Evolutionary conservation across 2,329 filamentous ascomycete species (phyloP).

Genomic region (Beauveria caledonica): DNA sequence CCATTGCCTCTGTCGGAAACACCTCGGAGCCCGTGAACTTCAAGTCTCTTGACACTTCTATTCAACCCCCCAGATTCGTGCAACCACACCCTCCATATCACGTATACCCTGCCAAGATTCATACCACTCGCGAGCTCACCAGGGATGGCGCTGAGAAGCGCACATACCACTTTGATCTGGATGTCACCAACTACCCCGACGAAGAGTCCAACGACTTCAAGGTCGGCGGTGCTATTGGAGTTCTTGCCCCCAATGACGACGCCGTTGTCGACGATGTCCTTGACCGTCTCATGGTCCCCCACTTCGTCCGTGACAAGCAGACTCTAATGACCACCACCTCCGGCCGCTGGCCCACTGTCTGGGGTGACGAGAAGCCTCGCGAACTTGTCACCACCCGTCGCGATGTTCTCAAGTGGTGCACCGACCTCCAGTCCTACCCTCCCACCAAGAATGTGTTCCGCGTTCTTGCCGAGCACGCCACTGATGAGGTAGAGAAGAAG

Average conservation of each 20-base stretch:
- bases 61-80: constrained; percentile 80
- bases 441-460: constrained; percentile 84
- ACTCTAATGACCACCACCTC: constrained; percentile 68
- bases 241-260: constrained; percentile 79
- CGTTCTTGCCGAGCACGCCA: constrained; percentile 75
- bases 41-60: constrained; percentile 43
- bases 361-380: constrained; percentile 81
- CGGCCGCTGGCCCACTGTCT: constrained; percentile 94
- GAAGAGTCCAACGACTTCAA: constrained; percentile 86
- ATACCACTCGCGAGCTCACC: constrained; percentile 79
- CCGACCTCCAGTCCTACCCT: constrained; percentile 85
- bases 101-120: constrained; percentile 83
- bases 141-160: constrained; percentile 86
- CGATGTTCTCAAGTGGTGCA: constrained; percentile 92
- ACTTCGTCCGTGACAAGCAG: constrained; percentile 74
- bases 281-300: constrained; percentile 71
- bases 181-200: constrained; percentile 87
- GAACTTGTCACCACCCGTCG: constrained; percentile 84
- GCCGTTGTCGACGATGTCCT: constrained; percentile 75
- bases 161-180: constrained; percentile 94
- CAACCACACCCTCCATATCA: constrained; percentile 91
- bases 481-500: constrained; percentile 76
- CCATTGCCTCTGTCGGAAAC: constrained; percentile 24
- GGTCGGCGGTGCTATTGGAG: constrained; percentile 89
- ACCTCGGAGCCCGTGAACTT: constrained; percentile 20